phyloP scores from a whole-genome alignment of 2,329 filamentous ascomycete genomes.

The Paraphoma chrysanthemicola region DNA sequence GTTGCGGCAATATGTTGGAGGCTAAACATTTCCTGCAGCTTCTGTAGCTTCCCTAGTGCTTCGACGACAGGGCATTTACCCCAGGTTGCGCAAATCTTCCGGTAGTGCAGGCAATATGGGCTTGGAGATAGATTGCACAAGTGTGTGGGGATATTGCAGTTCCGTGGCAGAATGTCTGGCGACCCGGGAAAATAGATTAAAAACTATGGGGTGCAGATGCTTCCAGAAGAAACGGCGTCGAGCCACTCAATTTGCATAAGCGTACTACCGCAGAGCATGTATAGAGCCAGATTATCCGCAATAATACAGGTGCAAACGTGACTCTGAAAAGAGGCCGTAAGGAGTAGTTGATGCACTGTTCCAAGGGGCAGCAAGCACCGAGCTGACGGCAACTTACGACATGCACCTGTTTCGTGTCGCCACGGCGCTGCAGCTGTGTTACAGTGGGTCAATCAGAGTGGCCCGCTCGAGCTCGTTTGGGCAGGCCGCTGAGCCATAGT shows the following conservation, averaged over 20 bases:
- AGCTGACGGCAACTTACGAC: constrained; percentile 39
- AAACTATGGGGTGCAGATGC: constrained; percentile 41
- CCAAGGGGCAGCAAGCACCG: constrained; percentile 22
- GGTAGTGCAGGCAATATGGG: constrained; percentile 32
- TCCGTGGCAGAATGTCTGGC: constrained; percentile 22
- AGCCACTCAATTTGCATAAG: constrained; percentile 20
- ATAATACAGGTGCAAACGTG: constrained; percentile 23
- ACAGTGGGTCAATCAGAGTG: constrained; percentile 27
- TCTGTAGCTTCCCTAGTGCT: constrained; percentile 29
- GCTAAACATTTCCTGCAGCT: constrained; percentile 19
- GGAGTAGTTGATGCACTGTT: constrained; percentile 17
- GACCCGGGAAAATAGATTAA: constrained; percentile 40
- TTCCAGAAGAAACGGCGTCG: constrained; percentile 31
- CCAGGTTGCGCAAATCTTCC: constrained; percentile 43
- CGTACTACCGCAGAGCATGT: constrained; percentile 5
- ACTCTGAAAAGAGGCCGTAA: constrained; percentile 17
- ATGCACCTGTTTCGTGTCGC: constrained; percentile 38
- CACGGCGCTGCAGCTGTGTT: constrained; percentile 33
- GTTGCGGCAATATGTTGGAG: constrained; percentile 23
- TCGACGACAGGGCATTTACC: constrained; percentile 33
- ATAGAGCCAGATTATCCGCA: constrained; percentile 27
- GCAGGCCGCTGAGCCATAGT: background rate
- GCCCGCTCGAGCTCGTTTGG: constrained; percentile 16
- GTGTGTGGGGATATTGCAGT: constrained; percentile 40
- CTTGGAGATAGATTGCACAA: constrained; percentile 32